These are phyloP conservation scores for Casaregolazyma suthepensis DNA, from an alignment of 1,139 yeast species.

Conservation along the genomic window DNA sequence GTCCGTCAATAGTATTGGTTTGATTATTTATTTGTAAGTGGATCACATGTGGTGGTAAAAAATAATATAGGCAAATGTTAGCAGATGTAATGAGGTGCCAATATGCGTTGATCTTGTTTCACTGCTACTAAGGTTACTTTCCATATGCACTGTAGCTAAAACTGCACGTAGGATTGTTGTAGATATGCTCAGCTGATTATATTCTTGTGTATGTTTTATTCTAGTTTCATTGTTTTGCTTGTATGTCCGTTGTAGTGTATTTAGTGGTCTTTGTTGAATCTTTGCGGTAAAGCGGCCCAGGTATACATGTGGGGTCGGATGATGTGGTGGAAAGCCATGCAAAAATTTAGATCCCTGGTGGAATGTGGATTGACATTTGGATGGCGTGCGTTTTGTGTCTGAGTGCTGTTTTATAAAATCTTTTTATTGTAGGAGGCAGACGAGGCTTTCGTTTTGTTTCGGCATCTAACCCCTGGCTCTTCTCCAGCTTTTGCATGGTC, in stretches of 20 bases:
- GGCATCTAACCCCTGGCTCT: too few species aligned
- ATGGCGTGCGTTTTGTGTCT: neutral
- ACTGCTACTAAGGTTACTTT: neutral
- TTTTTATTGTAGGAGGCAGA: too few species aligned
- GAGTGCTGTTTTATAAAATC: neutral
- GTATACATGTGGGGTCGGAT: neutral
- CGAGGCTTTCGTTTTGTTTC: too few species aligned
- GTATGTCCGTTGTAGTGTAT: too few species aligned
- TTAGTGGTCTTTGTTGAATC: neutral
- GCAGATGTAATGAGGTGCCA: neutral
- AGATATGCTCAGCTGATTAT: neutral
- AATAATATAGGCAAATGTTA: neutral
- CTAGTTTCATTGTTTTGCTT: neutral
- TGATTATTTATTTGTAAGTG: too few species aligned
- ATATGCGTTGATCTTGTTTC: neutral
- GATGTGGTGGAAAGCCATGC: too few species aligned
- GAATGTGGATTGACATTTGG: neutral
- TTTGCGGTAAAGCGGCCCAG: neutral
- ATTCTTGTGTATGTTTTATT: neutral
- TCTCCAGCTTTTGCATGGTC: too few species aligned
- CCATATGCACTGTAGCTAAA: neutral
- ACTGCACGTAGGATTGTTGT: neutral
- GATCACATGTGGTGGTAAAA: neutral
- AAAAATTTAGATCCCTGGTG: neutral
- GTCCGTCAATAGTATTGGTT: neutral